Conservation (phyloP, 495 filamentous ascomycete genomes). For the Acidomyces sp. region DNA sequence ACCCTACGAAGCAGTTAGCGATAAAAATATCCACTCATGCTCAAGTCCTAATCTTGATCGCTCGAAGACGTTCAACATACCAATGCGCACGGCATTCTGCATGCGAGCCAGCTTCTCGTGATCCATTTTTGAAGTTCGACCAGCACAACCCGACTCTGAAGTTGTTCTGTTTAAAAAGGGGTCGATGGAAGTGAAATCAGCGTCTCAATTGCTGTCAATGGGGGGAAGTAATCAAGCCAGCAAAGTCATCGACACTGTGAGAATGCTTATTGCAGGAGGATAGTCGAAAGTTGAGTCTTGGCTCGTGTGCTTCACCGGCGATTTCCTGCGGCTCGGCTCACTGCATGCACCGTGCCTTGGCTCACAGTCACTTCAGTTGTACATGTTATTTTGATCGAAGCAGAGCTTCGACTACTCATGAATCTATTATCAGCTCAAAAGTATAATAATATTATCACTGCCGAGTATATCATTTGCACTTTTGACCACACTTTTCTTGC, state of each 20-base stretch:
- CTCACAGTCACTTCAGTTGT: too few relatives aligned
- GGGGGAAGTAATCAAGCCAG: not conserved
- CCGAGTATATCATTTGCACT: too few relatives aligned
- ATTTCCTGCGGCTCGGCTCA: too few relatives aligned
- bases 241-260: slow-evolving; percentile 11
- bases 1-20: not conserved
- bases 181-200: not conserved
- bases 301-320: too few relatives aligned
- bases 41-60: not conserved
- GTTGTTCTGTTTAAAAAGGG: not conserved
- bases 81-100: slow-evolving; percentile 62
- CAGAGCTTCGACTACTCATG: too few relatives aligned
- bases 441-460: too few relatives aligned
- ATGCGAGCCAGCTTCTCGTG: slow-evolving; percentile 65
- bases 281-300: too few relatives aligned
- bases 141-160: not conserved
- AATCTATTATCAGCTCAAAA: too few relatives aligned
- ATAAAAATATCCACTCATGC: not conserved
- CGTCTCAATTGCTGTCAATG: not conserved
- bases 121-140: slow-evolving; percentile 43
- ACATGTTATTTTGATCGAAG: too few relatives aligned
- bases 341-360: too few relatives aligned
- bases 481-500: too few relatives aligned
- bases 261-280: too few relatives aligned
- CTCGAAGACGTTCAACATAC: slow-evolving; percentile 39